These are phyloP conservation scores for Pseudognaphalium luteoalbum DNA, from an alignment of 129 eudicot genomes.

Conservation along the genomic window DNA sequence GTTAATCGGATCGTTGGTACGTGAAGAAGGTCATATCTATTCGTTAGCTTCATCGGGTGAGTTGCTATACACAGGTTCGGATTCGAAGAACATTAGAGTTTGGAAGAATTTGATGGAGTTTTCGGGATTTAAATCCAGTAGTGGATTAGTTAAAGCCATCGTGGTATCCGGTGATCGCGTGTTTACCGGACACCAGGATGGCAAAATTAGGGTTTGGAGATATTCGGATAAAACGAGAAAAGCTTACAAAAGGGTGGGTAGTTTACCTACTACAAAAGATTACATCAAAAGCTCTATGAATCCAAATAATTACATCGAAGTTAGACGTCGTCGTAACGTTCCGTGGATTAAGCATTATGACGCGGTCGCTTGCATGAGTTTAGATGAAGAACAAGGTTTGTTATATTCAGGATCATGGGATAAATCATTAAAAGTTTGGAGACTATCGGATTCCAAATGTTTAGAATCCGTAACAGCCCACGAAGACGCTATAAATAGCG, in stretches of 20 bases:
- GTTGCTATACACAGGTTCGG: conserved; percentile 79
- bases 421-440: conserved; percentile 74
- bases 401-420: conserved; percentile 96
- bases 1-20: conserved; percentile 64
- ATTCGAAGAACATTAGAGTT: conserved; percentile 71
- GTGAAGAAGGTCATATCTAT: conserved; percentile 91
- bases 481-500: conserved; percentile 73
- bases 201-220: conserved; percentile 83
- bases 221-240: conserved; percentile 25
- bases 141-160: conserved; percentile 91
- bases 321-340: conserved; percentile 52
- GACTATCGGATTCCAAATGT: conserved; percentile 75
- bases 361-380: conserved; percentile 68
- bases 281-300: conserved; percentile 57
- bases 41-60: conserved; percentile 71
- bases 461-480: conserved; percentile 75
- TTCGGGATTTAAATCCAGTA: conserved; percentile 74
- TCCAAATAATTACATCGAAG: conserved; percentile 61
- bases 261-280: conserved; percentile 71
- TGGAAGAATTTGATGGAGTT: conserved; percentile 76
- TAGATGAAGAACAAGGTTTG: conserved; percentile 56
- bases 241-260: conserved; percentile 62
- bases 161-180: conserved; percentile 51
- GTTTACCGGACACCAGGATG: conserved; percentile 94
- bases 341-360: conserved; percentile 83